Evolutionary conservation across 73 alveolate genomes (phyloP).

Genomic region (Paramecium sonneborni): DNA sequence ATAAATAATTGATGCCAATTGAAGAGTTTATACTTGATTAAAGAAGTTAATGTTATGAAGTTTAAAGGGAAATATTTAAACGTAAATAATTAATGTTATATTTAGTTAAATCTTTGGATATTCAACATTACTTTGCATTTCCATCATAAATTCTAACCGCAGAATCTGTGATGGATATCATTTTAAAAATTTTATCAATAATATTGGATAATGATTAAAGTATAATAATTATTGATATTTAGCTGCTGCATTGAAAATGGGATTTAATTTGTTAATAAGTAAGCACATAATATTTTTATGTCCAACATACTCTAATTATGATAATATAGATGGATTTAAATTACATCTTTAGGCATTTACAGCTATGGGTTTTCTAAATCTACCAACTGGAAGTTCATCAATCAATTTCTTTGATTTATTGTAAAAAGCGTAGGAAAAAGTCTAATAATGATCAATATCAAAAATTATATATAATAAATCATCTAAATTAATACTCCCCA

Average conservation of each 20-base stretch:
- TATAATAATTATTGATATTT: not conserved
- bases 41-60: constrained; percentile 7
- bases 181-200: not conserved
- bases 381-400: constrained; percentile 11
- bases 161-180: not conserved
- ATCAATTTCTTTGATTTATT: constrained; percentile 30
- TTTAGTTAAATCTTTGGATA: not conserved
- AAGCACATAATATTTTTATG: not conserved
- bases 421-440: not conserved
- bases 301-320: constrained; percentile 38
- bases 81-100: not conserved
- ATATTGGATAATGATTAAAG: not conserved
- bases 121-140: not conserved
- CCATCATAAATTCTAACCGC: not conserved
- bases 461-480: not conserved
- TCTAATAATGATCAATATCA: not conserved
- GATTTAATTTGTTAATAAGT: not conserved
- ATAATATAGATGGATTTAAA: constrained; percentile 7
- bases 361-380: constrained; percentile 20
- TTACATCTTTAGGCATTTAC: constrained; percentile 26
- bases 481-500: not conserved
- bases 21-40: not conserved
- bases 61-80: not conserved
- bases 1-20: not conserved
- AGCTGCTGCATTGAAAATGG: constrained; percentile 37